These are phyloP conservation scores for Smallanthus sonchifolius DNA, from an alignment of 129 eudicot genomes.

Conservation along the genomic window DNA sequence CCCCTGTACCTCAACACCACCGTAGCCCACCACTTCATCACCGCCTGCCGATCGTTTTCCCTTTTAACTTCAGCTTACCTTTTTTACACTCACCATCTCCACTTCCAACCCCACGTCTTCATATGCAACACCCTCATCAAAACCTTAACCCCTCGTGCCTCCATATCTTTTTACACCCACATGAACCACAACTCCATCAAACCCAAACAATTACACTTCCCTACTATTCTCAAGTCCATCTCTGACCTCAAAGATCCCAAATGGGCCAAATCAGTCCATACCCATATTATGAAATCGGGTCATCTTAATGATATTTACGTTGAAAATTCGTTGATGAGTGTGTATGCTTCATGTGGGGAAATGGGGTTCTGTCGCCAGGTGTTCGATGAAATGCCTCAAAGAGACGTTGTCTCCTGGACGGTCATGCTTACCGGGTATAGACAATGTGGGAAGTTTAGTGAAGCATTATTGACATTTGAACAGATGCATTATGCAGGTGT, in stretches of 20 bases:
- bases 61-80: slow-evolving; percentile 38
- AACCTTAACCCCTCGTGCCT: slow-evolving; percentile 31
- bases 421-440: slow-evolving; percentile 46
- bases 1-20: slow-evolving; percentile 45
- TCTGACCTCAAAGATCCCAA: slow-evolving; percentile 32
- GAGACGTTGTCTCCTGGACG: slow-evolving; percentile 81
- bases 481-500: slow-evolving; percentile 52
- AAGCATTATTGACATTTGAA: slow-evolving; percentile 42
- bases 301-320: slow-evolving; percentile 41
- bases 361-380: slow-evolving; percentile 37
- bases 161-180: slow-evolving; percentile 24
- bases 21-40: slow-evolving; percentile 45
- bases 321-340: slow-evolving; percentile 51
- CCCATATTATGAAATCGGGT: slow-evolving; percentile 48
- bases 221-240: slow-evolving; percentile 54
- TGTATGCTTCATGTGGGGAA: slow-evolving; percentile 29
- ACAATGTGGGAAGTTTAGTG: slow-evolving; percentile 39
- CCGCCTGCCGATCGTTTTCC: slow-evolving; percentile 41
- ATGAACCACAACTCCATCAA: neutral
- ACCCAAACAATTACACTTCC: slow-evolving; percentile 63
- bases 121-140: slow-evolving; percentile 40
- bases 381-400: slow-evolving; percentile 72
- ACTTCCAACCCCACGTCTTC: slow-evolving; percentile 40
- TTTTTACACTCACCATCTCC: slow-evolving; percentile 33
- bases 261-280: slow-evolving; percentile 39